These are phyloP conservation scores for Solanum gracilifrons DNA, from an alignment of 257 asterid genomes.

Conservation along the genomic window DNA sequence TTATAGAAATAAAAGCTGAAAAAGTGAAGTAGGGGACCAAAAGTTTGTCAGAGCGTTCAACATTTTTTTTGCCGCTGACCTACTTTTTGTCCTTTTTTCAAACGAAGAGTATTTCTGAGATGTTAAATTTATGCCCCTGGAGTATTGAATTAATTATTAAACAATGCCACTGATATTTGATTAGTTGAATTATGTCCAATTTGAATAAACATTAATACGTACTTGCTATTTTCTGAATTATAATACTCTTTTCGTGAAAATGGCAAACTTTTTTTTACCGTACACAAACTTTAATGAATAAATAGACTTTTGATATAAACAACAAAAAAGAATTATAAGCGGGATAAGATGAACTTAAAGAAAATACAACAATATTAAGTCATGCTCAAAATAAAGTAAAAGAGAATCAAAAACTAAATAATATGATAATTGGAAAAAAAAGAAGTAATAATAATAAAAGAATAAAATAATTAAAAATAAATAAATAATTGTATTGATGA, in stretches of 20 bases:
- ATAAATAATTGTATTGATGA: no score
- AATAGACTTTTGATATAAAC: not conserved
- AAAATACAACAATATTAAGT: no score
- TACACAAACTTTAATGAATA: not conserved
- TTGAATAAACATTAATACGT: not conserved
- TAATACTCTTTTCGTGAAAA: not conserved
- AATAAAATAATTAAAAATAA: no score
- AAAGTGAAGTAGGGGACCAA: conserved; percentile 35
- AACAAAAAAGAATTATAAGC: no score
- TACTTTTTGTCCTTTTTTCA: conserved; percentile 33
- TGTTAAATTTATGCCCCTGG: conserved; percentile 5
- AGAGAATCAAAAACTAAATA: no score
- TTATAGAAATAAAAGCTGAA: conserved; percentile 23
- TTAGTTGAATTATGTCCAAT: not conserved
- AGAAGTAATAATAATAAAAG: no score
- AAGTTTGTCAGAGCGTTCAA: conserved; percentile 34
- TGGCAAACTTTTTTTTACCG: not conserved
- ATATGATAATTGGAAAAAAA: no score
- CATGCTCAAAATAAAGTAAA: no score
- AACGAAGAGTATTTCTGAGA: not conserved
- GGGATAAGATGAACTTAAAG: no score
- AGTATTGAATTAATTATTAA: conserved; percentile 7
- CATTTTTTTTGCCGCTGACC: conserved; percentile 51
- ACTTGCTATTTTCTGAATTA: not conserved
- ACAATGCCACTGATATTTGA: conserved; percentile 13